Percentiles rank a stretch among this genome's conserved stretches.
Conservation (phyloP, 768 basidiomycete genomes). For the Epithele typhae region DNA sequence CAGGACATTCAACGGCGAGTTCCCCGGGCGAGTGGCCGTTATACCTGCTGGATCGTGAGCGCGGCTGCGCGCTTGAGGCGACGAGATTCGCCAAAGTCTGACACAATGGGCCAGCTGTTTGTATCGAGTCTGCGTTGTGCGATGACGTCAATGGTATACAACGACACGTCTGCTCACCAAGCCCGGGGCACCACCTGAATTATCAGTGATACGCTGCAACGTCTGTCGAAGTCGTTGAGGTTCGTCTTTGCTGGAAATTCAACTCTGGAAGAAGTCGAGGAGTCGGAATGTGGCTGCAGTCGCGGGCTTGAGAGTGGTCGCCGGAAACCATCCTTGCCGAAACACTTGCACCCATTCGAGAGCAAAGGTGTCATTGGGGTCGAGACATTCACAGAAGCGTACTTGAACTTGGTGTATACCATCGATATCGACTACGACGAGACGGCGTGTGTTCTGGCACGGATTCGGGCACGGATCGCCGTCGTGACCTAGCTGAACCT, state of each 20-base stretch:
- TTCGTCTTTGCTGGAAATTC: conserved; percentile 30
- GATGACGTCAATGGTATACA: background rate
- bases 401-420: background rate
- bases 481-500: background rate
- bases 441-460: background rate
- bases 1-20: conserved; percentile 19
- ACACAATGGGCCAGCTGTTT: conserved; percentile 10
- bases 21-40: conserved; percentile 6
- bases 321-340: conserved; percentile 26
- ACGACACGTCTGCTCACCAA: conserved; percentile 11
- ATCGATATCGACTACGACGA: background rate
- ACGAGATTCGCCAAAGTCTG: conserved; percentile 18
- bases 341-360: conserved; percentile 25
- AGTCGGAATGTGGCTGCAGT: conserved; percentile 28
- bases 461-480: background rate
- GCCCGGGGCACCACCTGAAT: conserved; percentile 16
- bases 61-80: conserved; percentile 18
- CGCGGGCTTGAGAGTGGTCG: conserved; percentile 22
- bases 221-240: conserved; percentile 28
- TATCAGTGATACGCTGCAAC: conserved; percentile 24
- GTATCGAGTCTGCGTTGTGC: conserved; percentile 12
- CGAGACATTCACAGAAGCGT: background rate
- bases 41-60: conserved; percentile 19
- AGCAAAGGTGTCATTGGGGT: background rate
- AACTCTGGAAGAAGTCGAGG: conserved; percentile 29